Conservation (phyloP, 2,329 filamentous ascomycete species). For the Anisogramma anomala region DNA sequence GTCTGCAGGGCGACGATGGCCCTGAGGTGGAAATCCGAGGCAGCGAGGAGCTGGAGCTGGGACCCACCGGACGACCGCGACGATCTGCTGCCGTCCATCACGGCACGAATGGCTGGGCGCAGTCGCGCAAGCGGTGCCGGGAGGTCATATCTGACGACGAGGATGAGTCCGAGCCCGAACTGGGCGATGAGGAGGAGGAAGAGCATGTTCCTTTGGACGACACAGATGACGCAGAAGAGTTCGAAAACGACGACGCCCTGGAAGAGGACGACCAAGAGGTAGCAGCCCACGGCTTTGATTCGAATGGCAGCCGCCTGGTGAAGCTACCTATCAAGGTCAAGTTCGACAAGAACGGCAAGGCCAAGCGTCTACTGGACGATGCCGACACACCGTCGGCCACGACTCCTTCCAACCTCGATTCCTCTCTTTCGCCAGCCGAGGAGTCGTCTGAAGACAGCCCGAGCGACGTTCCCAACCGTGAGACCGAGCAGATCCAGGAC, state of each 20-base stretch:
- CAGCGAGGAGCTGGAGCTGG: constrained; percentile 27
- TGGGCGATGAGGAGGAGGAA: constrained; percentile 64
- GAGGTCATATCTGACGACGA: constrained; percentile 48
- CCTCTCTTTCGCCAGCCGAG: constrained; percentile 4
- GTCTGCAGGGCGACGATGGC: constrained; percentile 34
- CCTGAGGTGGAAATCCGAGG: constrained; percentile 18
- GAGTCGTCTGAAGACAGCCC: constrained; percentile 6
- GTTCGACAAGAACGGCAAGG: constrained; percentile 26
- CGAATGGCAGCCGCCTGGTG: constrained; percentile 55
- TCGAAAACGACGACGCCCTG: constrained; percentile 42
- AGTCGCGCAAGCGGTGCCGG: constrained; percentile 29
- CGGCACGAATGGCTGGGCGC: constrained; percentile 37
- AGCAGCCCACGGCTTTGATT: constrained; percentile 18
- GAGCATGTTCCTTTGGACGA: constrained; percentile 52
- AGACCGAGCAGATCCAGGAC: constrained; percentile 11
- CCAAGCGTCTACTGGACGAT: constrained; percentile 22
- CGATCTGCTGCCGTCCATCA: constrained; percentile 39
- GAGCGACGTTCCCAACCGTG: constrained; percentile 8
- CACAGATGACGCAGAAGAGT: constrained; percentile 44
- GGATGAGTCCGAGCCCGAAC: constrained; percentile 62
- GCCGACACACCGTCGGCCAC: constrained; percentile 19
- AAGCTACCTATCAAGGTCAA: constrained; percentile 49
- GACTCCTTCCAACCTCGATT: constrained; percentile 10
- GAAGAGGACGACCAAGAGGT: constrained; percentile 42
- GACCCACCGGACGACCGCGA: constrained; percentile 37